Evolutionary conservation across 192 early-diverging fungal species (phyloP), one percentile per base, ranked within the genome.

Genomic region (Backusella morwellensis): DNA sequence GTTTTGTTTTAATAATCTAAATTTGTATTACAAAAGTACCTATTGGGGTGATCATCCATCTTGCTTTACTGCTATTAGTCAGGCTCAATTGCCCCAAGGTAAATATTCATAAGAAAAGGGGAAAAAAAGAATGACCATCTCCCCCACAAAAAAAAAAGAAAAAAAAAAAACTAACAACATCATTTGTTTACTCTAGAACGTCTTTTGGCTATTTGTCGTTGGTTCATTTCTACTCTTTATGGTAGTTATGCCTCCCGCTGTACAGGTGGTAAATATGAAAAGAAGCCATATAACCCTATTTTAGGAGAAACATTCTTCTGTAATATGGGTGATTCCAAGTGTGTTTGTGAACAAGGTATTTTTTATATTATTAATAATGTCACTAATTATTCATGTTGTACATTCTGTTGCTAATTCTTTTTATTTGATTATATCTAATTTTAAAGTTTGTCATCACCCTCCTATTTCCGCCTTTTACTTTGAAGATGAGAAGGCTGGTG

Each of bases 201-300:
- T 74, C 89, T 93, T 80, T 78, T 92, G 80, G 89, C 86, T 59
- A 88, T 91, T 23, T 84, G 88, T 34, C 87, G 90, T 52, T 95
- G 94, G 94, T 95, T 92, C 74, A 87, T 95, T 52, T 94, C 93
- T 38, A 94, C 94, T 32, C 86, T 95, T 15, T 93, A 90, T 68
- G 94, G 94, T 66, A 90, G 89, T 75, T 94, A 91, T 83, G 88
- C 92, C 56, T 91, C 88, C 36, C 91, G 93, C 29, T 88, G 89
- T 67, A 78, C 77, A 19, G 86, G 88, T 72, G 90, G 89, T 11
- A 86, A 90, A 82, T 89, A 84, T 74, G 94, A 95, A 75, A 94
- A 94, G 74, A 93, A 90, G 75, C 94, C 94, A 9, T 94, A 92
- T 75, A 84, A 84, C n/a, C 82, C 82, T 34, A 87, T 91, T 50